Conservation (phyloP, 2,329 filamentous ascomycete species). For the Periconia macrospinosa region DNA sequence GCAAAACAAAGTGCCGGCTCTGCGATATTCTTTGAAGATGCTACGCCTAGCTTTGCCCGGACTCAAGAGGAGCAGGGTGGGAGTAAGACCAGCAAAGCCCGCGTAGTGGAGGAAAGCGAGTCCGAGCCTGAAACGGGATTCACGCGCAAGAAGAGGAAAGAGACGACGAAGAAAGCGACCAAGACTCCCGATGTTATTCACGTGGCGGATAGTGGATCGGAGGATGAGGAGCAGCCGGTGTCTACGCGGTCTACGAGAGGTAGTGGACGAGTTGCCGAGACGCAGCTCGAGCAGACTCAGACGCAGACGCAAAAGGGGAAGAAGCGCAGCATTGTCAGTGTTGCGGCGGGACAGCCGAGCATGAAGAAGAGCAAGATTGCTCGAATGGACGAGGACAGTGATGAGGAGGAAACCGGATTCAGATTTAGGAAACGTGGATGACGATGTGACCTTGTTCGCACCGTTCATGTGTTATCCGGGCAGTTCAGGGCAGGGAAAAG, state of each 20-base stretch:
- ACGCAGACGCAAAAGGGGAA: conserved; percentile 23
- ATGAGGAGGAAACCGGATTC: conserved; percentile 60
- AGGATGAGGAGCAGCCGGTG: conserved; percentile 25
- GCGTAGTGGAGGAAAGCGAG: conserved; percentile 12
- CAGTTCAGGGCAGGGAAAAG: too few relatives aligned
- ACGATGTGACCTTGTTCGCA: neutral
- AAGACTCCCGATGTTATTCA: conserved; percentile 22
- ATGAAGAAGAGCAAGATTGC: conserved; percentile 28
- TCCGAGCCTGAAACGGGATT: conserved; percentile 36
- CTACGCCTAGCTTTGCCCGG: conserved; percentile 12
- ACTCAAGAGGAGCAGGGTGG: conserved; percentile 16
- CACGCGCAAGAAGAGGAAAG: conserved; percentile 20
- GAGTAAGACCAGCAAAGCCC: conserved; percentile 8
- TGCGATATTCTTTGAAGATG: conserved; percentile 66
- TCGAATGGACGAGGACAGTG: conserved; percentile 52
- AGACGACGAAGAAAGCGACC: conserved; percentile 18
- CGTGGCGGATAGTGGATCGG: conserved; percentile 35
- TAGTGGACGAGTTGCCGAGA: conserved; percentile 29
- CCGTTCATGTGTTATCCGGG: too few relatives aligned
- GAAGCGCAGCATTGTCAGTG: conserved; percentile 27
- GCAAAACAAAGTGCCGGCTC: conserved; percentile 73
- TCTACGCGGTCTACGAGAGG: conserved; percentile 16
- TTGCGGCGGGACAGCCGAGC: conserved; percentile 25
- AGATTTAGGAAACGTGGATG: conserved; percentile 49
- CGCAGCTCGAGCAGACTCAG: conserved; percentile 32